Conservation (phyloP, 2,329 filamentous ascomycete genomes). For the Ceratocystis papillata region DNA sequence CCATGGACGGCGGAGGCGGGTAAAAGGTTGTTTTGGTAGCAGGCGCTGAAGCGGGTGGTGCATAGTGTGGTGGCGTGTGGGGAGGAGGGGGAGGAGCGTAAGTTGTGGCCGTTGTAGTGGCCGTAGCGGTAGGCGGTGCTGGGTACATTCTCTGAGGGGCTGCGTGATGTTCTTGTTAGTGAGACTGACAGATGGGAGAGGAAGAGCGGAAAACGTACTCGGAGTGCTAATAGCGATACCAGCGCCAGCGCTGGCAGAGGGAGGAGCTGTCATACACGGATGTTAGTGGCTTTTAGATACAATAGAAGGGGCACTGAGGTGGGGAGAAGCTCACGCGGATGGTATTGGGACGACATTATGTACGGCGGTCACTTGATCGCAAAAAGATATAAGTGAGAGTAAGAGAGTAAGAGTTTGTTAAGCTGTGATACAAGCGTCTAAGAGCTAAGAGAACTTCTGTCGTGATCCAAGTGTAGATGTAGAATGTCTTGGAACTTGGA, state of each 20-base stretch:
- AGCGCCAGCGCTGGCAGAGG: slow-evolving; percentile 30
- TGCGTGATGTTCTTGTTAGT: neutral
- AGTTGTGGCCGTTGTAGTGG: slow-evolving; percentile 20
- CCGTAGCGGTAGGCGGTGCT: slow-evolving; percentile 3
- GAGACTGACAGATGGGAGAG: neutral
- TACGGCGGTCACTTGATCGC: neutral
- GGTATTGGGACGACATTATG: slow-evolving; percentile 30
- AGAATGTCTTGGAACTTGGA: neutral
- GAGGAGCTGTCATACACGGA: slow-evolving; percentile 33
- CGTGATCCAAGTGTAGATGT: no score
- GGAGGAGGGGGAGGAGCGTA: slow-evolving; percentile 19
- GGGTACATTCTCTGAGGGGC: slow-evolving; percentile 27
- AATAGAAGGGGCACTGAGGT: neutral
- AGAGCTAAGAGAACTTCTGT: neutral
- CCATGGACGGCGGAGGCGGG: slow-evolving; percentile 33
- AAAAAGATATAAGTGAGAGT: neutral
- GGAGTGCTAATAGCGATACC: slow-evolving; percentile 20
- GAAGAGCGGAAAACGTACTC: neutral
- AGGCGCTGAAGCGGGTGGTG: slow-evolving; percentile 36
- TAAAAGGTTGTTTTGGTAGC: slow-evolving; percentile 39
- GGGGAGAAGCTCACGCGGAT: slow-evolving; percentile 36
- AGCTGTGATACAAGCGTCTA: neutral
- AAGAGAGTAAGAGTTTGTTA: neutral
- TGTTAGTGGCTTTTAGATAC: slow-evolving; percentile 25
- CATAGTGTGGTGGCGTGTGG: slow-evolving; percentile 25